These are phyloP conservation scores for Aspergillus puulaauensis DNA, from an alignment of 2,329 filamentous ascomycete genomes.

Conservation along the genomic window DNA sequence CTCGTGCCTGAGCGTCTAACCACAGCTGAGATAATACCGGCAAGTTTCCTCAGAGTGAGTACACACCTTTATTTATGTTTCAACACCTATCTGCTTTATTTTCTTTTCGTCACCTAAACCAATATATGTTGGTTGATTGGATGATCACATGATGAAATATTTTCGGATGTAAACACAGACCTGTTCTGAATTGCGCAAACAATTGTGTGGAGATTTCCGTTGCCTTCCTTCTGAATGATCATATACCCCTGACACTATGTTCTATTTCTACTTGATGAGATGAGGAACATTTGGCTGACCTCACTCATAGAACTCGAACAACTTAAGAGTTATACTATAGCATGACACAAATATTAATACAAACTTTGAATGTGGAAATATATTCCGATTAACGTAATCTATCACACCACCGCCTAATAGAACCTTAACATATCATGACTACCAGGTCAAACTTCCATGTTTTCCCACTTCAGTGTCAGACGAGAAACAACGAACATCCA, in stretches of 20 bases:
- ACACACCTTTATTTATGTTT: neutral
- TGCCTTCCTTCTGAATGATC: constrained; percentile 95
- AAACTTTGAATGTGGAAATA: neutral
- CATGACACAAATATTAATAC: neutral
- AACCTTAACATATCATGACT: neutral
- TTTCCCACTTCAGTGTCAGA: too few relatives aligned
- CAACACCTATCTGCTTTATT: neutral
- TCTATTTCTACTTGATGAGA: neutral
- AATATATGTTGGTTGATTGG: neutral
- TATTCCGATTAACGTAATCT: neutral
- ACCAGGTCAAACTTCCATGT: too few relatives aligned
- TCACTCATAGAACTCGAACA: neutral
- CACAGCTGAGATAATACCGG: neutral
- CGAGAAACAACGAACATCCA: too few relatives aligned
- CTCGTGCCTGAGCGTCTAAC: neutral
- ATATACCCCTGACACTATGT: neutral
- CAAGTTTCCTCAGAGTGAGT: neutral
- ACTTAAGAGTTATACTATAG: neutral
- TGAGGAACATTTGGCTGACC: neutral
- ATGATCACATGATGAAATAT: constrained; percentile 70
- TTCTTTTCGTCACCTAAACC: neutral
- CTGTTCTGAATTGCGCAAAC: constrained; percentile 80
- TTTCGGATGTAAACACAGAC: constrained; percentile 89
- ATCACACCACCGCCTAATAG: neutral
- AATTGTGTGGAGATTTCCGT: constrained; percentile 95